Evolutionary conservation across 176 grass and related monocot genomes (phyloP).

Genomic region (Zoysia japonica): DNA sequence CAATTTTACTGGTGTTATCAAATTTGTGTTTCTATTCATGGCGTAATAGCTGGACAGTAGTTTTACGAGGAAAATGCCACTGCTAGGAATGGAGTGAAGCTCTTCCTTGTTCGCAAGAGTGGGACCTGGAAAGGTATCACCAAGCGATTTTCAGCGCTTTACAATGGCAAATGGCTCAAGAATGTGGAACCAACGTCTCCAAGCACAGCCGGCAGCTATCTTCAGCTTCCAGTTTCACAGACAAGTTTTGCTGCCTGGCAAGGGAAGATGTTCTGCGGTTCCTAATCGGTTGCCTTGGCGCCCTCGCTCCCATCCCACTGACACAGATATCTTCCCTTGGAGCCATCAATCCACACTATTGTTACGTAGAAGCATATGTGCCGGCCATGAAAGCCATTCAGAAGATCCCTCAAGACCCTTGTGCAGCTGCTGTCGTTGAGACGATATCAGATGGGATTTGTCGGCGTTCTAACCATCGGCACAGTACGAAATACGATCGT

Average conservation of each 20-base stretch:
- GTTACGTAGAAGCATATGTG: slow-evolving; percentile 52
- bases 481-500: no score
- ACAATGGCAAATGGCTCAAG: slow-evolving; percentile 89
- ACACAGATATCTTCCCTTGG: slow-evolving; percentile 78
- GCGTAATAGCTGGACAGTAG: neutral
- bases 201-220: slow-evolving; percentile 33
- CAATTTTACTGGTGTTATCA: neutral
- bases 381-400: slow-evolving; percentile 69
- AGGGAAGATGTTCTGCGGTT: slow-evolving; percentile 89
- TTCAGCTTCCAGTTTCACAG: slow-evolving; percentile 19
- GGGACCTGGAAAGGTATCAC: slow-evolving; percentile 70
- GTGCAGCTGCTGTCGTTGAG: slow-evolving; percentile 74
- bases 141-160: slow-evolving; percentile 86
- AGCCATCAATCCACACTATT: slow-evolving; percentile 63
- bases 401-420: slow-evolving; percentile 69
- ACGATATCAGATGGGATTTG: slow-evolving; percentile 46
- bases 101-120: slow-evolving; percentile 87
- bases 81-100: slow-evolving; percentile 65
- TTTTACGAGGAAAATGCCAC: neutral
- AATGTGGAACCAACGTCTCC: slow-evolving; percentile 55
- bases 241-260: slow-evolving; percentile 82
- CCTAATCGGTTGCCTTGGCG: slow-evolving; percentile 90
- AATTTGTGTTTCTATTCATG: neutral
- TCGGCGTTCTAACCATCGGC: no score
- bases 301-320: slow-evolving; percentile 76